Conservation (phyloP, 805 yeast genomes). For the Kuraishia hungarica region DNA sequence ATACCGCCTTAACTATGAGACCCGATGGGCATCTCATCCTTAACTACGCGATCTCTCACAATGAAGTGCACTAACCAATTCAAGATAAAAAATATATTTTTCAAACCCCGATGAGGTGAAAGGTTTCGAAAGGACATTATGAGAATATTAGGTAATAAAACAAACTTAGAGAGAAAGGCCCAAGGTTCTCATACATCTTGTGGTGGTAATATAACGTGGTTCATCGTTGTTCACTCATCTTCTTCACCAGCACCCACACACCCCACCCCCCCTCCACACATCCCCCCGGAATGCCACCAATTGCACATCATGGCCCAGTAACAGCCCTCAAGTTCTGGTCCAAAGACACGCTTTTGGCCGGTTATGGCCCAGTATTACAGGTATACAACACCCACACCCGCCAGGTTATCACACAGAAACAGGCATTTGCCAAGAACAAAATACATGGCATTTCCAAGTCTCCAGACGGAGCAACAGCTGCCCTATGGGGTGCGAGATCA, state of each 20-base stretch:
- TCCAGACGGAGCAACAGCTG: constrained; percentile 15
- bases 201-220: too few relatives aligned
- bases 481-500: constrained; percentile 68
- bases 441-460: constrained; percentile 64
- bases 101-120: background rate
- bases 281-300: background rate
- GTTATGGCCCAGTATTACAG: constrained; percentile 63
- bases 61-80: background rate
- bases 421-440: constrained; percentile 62
- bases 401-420: constrained; percentile 26
- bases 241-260: too few relatives aligned
- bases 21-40: too few relatives aligned
- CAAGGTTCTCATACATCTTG: too few relatives aligned
- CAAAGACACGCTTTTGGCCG: constrained; percentile 38
- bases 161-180: too few relatives aligned
- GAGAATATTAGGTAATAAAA: too few relatives aligned
- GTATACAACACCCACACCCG: constrained; percentile 38
- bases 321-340: constrained; percentile 35
- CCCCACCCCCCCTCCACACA: too few relatives aligned
- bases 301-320: constrained; percentile 3
- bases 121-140: background rate
- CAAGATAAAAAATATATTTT: too few relatives aligned
- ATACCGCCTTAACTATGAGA: too few relatives aligned
- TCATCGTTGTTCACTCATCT: too few relatives aligned
- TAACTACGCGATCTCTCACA: too few relatives aligned